Evolutionary conservation across 805 yeast species (phyloP), one percentile per base, ranked within the genome.

Genomic region (Metschnikowia peoriensis): DNA sequence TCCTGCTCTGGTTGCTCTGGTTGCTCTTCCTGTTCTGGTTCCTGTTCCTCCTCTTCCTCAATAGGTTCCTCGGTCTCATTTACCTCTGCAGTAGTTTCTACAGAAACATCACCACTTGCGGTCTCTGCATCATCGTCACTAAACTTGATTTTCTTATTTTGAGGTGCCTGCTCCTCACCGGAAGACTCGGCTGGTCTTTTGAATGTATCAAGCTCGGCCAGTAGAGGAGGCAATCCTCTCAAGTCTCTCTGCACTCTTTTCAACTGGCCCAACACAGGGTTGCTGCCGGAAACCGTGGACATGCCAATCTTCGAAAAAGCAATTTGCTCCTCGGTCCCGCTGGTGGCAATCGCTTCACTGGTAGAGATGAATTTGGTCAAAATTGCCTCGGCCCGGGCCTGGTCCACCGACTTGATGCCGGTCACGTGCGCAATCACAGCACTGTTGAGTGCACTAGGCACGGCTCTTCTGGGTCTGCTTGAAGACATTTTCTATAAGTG

Each of bases 221-320:
- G 61, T 55, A 69, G 61, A 38, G 96, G 96, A 9, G 96, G 93
- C 52, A 89, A 76, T 1, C 96, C 96, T 59, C 90, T 76, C 58
- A 88, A 79, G 57, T 86, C 89, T 69, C 96, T 79, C 64, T 86
- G 93, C 40, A 88, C 73, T 65, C 96, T 78, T 61, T 76, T 79
- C 61, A 89, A 73, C 71, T 88, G 96, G 52, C 88, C 75, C 55
- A 75, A 61, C 16, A 79, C 73, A 28, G 81, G 75, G 62, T 70
- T 63, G 54, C 62, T 66, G 2, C 74, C 72, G 6, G 66, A 57
- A 15, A 58, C 57, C 37, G 64, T 66, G 29, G 73, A 66, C 55
- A 73, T 62, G 0, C 77, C 76, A 1, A 69, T 67, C 15, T 53
- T 44, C 6, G 56, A 40, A 32, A 56, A 59, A 9, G 63, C 58